Evolutionary conservation across 2,329 filamentous ascomycete species (phyloP).

Genomic region (Emmonsiellopsis sp.): DNA sequence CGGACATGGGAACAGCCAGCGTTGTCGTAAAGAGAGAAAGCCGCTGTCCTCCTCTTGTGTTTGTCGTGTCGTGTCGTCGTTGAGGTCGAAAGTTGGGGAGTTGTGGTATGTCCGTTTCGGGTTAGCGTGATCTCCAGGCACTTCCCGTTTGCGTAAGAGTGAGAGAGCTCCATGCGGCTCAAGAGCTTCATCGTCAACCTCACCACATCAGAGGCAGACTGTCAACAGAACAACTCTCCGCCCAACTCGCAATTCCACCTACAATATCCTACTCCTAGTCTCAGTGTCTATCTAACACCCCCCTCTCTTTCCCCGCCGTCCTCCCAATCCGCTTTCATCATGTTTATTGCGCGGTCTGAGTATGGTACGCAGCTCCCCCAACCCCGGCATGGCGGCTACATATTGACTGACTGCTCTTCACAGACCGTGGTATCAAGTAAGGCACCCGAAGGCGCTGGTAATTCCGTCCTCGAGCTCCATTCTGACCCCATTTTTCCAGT

Average conservation of each 20-base stretch:
- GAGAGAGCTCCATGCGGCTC: too few species aligned
- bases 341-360: conserved; percentile 99
- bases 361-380: conserved; percentile 63
- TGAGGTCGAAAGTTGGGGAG: background rate
- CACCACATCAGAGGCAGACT: background rate
- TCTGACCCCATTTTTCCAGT: conserved; percentile 42
- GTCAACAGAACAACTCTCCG: background rate
- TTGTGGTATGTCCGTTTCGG: conserved; percentile 12
- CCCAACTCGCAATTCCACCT: background rate
- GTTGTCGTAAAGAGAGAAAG: background rate
- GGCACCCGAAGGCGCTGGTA: conserved; percentile 24
- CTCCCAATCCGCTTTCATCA: conserved; percentile 49
- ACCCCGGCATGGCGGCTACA: conserved; percentile 6
- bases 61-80: background rate
- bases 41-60: background rate
- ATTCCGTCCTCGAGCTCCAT: conserved; percentile 6
- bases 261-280: background rate
- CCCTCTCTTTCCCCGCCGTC: conserved; percentile 4
- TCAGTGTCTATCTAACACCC: background rate
- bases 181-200: background rate
- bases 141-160: conserved; percentile 12
- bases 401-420: conserved; percentile 29
- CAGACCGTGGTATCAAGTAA: conserved; percentile 97
- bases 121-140: conserved; percentile 15
- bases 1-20: conserved; percentile 9